Evolutionary conservation across 768 basidiomycete species (phyloP), one percentile per base, ranked within the genome.

Genomic region (Pisolithus marmoratus): DNA sequence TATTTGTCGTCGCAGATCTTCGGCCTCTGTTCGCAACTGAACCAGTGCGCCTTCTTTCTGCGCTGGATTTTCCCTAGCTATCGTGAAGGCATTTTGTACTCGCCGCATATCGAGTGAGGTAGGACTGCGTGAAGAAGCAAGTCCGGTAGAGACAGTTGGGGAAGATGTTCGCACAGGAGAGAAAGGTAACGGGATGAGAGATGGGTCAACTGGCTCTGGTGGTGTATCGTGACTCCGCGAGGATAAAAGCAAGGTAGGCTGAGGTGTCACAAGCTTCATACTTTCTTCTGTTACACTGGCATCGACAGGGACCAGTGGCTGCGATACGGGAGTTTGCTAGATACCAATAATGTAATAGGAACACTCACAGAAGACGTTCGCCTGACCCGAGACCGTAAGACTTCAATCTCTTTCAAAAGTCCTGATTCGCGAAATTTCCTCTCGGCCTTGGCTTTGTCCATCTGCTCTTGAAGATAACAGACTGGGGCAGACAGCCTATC

Each of bases 221-320:
- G 24, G 29, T 23, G 11, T 36, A 24, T 14, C 22, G 41, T 1
- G 15, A 50, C 9, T 20, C 15, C 23, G 41, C 1, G 9, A 20
- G 1, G 67, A 52, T 12, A 58, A 51, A 17, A 64, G 38, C n/a
- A 60, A 54, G 12, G 61, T 72, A 14, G 75, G 75, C 45, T 70
- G 48, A n/a, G 79, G 78, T 6, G 78, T 77, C 4, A 72, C 78
- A 5, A 81, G 72, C 43, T 79, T 77, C 79, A 81, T 79, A 5
- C 74, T 74, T 49, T 71, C 63, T 48, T 77, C 75, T 8, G 72
- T 68, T 15, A 68, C 56, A 11, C 59, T 58, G 9, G 54, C 63
- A 12, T 72, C 75, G 4, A 74, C 56, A 1, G 67, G 56, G 44
- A 29, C 54, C 49, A 19, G 42, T 44, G 57, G 56, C 61, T 24